Conservation (phyloP, 2,329 filamentous ascomycete genomes). For the Apiospora koreana region DNA sequence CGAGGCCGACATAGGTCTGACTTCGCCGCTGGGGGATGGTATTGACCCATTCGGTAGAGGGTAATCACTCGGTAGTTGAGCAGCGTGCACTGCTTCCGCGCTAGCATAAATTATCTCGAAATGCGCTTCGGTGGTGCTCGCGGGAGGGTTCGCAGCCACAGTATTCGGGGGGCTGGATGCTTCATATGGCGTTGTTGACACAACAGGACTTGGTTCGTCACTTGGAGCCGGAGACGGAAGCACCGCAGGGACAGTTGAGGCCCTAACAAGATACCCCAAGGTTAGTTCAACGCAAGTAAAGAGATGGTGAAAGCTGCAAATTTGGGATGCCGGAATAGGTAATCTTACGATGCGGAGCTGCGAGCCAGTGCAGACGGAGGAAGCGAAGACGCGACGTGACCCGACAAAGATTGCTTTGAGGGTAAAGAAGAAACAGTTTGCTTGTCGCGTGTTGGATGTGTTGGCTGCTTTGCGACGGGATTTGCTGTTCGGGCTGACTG, state of each 20-base stretch:
- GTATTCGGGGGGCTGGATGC: conserved; percentile 29
- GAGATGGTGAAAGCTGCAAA: neutral
- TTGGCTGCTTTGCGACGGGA: neutral
- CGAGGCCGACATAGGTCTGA: conserved; percentile 15
- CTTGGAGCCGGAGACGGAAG: conserved; percentile 66
- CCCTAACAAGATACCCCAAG: conserved; percentile 16
- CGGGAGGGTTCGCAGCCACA: neutral
- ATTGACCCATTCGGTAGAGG: conserved; percentile 12
- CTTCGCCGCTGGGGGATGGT: neutral
- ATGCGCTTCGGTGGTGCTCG: conserved; percentile 1
- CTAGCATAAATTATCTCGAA: neutral
- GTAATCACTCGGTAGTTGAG: neutral
- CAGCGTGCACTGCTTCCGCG: neutral
- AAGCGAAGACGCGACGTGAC: neutral
- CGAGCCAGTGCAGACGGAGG: neutral
- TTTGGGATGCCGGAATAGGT: neutral
- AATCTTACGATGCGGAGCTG: conserved; percentile 22
- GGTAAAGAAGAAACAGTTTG: neutral
- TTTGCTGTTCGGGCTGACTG: neutral
- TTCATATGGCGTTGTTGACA: conserved; percentile 32
- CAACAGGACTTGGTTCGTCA: conserved; percentile 56
- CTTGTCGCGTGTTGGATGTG: neutral
- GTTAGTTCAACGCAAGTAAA: conserved; percentile 11
- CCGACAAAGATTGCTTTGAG: neutral
- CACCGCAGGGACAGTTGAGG: conserved; percentile 27